Evolutionary conservation across 345 rosid species (phyloP).

Genomic region (Pseudoturritis turrita): DNA sequence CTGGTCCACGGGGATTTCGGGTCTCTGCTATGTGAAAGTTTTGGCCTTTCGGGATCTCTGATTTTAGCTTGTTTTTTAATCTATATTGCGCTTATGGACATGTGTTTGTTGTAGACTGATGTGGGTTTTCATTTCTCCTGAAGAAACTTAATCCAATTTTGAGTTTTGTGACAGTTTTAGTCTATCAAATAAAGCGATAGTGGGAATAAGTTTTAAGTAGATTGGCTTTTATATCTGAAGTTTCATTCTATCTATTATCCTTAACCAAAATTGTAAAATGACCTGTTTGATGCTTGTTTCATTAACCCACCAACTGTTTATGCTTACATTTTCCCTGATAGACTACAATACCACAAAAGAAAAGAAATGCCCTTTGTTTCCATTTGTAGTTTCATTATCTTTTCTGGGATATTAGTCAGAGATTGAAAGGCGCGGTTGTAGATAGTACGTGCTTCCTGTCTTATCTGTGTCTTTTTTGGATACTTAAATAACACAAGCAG

Average conservation of each 20-base stretch:
- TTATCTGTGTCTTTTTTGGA: background rate
- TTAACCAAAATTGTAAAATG: background rate
- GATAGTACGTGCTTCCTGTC: background rate
- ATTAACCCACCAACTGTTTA: too few relatives aligned
- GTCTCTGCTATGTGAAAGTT: background rate
- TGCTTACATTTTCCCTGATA: background rate
- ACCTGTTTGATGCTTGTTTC: background rate
- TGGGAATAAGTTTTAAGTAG: background rate
- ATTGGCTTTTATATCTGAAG: background rate
- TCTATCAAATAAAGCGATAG: background rate
- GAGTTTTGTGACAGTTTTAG: background rate
- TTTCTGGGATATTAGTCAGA: background rate
- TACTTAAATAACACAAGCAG: background rate
- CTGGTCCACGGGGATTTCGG: background rate
- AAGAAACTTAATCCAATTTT: background rate
- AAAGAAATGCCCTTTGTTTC: background rate
- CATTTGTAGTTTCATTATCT: background rate
- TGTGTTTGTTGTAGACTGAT: background rate
- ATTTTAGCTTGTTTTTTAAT: conserved; percentile 5
- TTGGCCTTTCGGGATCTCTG: conserved; percentile 10
- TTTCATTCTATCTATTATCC: background rate
- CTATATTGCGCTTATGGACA: background rate
- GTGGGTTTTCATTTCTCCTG: background rate
- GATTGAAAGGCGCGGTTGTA: background rate
- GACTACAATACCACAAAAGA: background rate